Percentiles rank a stretch among this genome's conserved stretches.
phyloP scores from a whole-genome alignment of 331 rosid species.

The Malus hybrid region DNA sequence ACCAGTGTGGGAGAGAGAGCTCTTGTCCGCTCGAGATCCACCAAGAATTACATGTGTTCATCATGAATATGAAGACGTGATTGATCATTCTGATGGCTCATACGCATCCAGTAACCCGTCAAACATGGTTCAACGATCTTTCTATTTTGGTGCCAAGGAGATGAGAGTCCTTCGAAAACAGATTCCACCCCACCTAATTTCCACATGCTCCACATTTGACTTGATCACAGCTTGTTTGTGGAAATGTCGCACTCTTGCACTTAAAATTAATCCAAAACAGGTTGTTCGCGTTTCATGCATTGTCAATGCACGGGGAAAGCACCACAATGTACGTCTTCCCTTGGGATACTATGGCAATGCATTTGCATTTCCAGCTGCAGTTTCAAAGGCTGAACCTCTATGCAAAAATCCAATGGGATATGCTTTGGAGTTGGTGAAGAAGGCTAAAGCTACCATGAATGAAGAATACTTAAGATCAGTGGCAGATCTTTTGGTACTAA shows the following conservation, averaged over 20 bases:
- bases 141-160: too few relatives aligned
- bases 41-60: conserved; percentile 7
- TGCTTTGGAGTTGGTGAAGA: conserved; percentile 21
- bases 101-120: too few relatives aligned
- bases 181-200: not conserved
- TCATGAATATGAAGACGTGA: too few relatives aligned
- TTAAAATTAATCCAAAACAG: conserved; percentile 14
- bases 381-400: not conserved
- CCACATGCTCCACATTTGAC: conserved; percentile 14
- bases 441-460: conserved; percentile 14
- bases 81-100: too few relatives aligned
- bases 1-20: conserved; percentile 31
- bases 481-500: conserved; percentile 15
- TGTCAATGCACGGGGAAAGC: too few relatives aligned
- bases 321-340: too few relatives aligned
- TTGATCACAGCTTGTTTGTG: conserved; percentile 28
- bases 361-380: conserved; percentile 17
- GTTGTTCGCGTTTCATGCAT: not conserved
- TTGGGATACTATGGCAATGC: conserved; percentile 9
- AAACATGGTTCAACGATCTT: too few relatives aligned
- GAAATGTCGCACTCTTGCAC: conserved; percentile 31
- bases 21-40: conserved; percentile 15
- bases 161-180: not conserved
- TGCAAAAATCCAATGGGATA: conserved; percentile 7
- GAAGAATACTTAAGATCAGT: conserved; percentile 27